Percentiles rank a stretch among this genome's conserved stretches.
Evolutionary conservation across 2,329 filamentous ascomycete species (phyloP).

Genomic region (Penicillium thymicola): DNA sequence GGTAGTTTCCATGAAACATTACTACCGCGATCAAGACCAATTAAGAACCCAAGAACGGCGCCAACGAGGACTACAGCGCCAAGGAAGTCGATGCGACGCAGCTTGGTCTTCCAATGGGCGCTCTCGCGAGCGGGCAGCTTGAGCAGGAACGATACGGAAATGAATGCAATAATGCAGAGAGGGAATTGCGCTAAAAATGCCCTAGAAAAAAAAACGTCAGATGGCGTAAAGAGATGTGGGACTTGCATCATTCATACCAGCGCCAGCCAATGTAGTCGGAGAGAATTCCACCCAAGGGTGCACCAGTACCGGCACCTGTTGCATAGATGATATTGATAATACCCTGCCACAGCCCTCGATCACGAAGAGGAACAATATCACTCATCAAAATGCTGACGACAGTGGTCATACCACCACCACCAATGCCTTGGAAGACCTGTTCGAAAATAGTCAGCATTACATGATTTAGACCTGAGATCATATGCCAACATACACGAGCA

Average conservation of each 20-base stretch:
- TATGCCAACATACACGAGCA: constrained; percentile 48
- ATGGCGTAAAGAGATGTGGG: background rate
- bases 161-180: constrained; percentile 62
- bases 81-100: constrained; percentile 68
- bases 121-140: constrained; percentile 58
- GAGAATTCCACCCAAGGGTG: constrained; percentile 67
- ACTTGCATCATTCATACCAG: constrained; percentile 50
- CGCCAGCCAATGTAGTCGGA: constrained; percentile 72
- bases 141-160: constrained; percentile 61
- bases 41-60: constrained; percentile 63
- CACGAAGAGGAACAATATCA: constrained; percentile 66
- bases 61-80: constrained; percentile 65
- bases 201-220: constrained; percentile 41
- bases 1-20: constrained; percentile 66
- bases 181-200: constrained; percentile 70
- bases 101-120: constrained; percentile 62
- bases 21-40: constrained; percentile 69
- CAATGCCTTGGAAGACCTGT: constrained; percentile 58
- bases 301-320: constrained; percentile 64
- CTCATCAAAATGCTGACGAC: constrained; percentile 67
- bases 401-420: constrained; percentile 69
- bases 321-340: constrained; percentile 71
- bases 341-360: constrained; percentile 72
- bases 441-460: constrained; percentile 9
- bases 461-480: constrained; percentile 38